Evolutionary conservation across 2,329 filamentous ascomycete genomes (phyloP).

Genomic region (Fonsecaea nubica): DNA sequence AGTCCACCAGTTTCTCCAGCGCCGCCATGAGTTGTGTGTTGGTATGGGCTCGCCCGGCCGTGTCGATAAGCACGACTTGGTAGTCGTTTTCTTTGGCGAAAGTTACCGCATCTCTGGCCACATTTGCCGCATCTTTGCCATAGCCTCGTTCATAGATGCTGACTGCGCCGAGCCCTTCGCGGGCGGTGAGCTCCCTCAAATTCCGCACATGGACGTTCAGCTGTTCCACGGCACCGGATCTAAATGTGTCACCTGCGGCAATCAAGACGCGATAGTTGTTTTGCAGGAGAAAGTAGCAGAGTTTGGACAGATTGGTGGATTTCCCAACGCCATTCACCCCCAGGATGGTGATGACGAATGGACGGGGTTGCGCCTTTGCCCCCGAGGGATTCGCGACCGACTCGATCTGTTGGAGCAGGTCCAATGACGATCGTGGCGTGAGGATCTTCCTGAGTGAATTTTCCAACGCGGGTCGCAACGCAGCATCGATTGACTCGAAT

Average conservation of each 20-base stretch:
- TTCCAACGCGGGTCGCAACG: slow-evolving; percentile 86
- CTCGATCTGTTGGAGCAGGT: slow-evolving; percentile 92
- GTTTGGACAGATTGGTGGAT: slow-evolving; percentile 96
- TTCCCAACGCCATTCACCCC: slow-evolving; percentile 98
- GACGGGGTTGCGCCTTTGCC: slow-evolving; percentile 70
- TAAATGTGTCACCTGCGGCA: slow-evolving; percentile 94
- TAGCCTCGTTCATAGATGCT: slow-evolving; percentile 97
- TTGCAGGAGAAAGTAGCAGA: slow-evolving; percentile 95
- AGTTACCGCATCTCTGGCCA: slow-evolving; percentile 90
- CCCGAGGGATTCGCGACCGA: slow-evolving; percentile 71
- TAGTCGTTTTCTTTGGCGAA: slow-evolving; percentile 77
- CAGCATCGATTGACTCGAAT: slow-evolving; percentile 87
- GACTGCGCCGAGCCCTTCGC: slow-evolving; percentile 80
- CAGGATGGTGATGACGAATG: slow-evolving; percentile 97
- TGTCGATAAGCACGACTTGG: slow-evolving; percentile 96
- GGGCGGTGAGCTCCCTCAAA: slow-evolving; percentile 81
- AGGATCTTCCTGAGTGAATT: slow-evolving; percentile 92
- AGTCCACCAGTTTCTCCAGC: slow-evolving; percentile 95
- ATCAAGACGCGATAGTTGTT: slow-evolving; percentile 97
- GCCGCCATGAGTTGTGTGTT: slow-evolving; percentile 95
- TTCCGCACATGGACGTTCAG: slow-evolving; percentile 94
- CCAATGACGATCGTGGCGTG: slow-evolving; percentile 91
- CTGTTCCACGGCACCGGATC: slow-evolving; percentile 95
- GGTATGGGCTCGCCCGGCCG: slow-evolving; percentile 91
- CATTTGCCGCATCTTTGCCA: slow-evolving; percentile 93